Base-by-base conservation (phyloP, 1,284 basidiomycete species). In the Ganoderma leucocontextum region DNA sequence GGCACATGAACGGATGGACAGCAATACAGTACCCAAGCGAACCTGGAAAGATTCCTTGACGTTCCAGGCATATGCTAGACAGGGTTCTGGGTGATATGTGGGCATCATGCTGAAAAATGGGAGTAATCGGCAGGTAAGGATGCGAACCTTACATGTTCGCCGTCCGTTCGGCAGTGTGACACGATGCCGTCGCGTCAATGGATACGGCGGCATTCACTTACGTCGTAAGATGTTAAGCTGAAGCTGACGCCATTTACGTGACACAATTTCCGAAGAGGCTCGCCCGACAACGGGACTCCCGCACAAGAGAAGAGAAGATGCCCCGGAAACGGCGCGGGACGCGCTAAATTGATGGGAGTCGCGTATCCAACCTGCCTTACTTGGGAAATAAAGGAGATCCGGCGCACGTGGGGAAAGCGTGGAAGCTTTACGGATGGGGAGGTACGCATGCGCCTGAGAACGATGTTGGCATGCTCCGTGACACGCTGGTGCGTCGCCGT, bases 401-500 rank as follows among this genome's bases (percentile, higher is more conserved):
- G 12, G 52, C 52, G 52, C 52, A 55, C 52, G 52, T 55, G 52
- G 17, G 4, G 29, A 33, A 17, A 55, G 17, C 52, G 29, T 55
- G 52, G 29, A 55, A 49, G 47, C 55, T 36, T 36, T 38, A 19
- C 35, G 35, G 35, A 9, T 47, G 33, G 2, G 35, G 35, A 38
- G 19, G 55, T 25, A 19, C 29, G 29, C 17, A 36, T 10, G 53
- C 53, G 33, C 12, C 29, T 29, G 29, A 15, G 33, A 19, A 57
- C 53, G 15, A 17, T 19, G 55, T 36, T 19, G 55, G 22, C 58
- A 59, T 47, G 58, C 64, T 39, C 59, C 58, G 41, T 36, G 36
- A 65, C 64, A 65, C 59, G 64, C 64, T 33, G 33, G 47, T 49
- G 47, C 58, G 44, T 60, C 47, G 64, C 64, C 15, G 64, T 65